Evolutionary conservation across 805 yeast genomes (phyloP).

Genomic region (Wickerhamomyces kurtzmanii): DNA sequence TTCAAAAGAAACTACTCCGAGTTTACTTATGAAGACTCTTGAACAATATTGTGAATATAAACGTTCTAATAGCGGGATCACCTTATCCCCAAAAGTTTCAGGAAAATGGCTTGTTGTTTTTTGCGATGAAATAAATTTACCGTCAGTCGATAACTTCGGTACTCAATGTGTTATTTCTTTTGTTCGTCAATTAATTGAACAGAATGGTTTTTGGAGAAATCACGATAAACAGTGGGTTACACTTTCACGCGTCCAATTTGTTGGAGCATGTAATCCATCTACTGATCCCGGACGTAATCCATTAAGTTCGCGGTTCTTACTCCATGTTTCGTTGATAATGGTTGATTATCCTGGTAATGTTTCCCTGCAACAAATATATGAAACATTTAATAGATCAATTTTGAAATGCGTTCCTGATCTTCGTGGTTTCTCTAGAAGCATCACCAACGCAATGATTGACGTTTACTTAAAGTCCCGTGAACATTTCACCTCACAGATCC

Average conservation of each 20-base stretch:
- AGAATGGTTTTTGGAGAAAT: slow-evolving; percentile 68
- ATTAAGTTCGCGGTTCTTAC: slow-evolving; percentile 49
- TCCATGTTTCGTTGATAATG: slow-evolving; percentile 57
- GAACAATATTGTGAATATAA: slow-evolving; percentile 66
- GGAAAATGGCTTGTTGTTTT: slow-evolving; percentile 75
- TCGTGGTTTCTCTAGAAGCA: slow-evolving; percentile 36
- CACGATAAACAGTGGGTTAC: slow-evolving; percentile 55
- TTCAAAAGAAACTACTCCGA: slow-evolving; percentile 70
- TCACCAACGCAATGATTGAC: slow-evolving; percentile 59
- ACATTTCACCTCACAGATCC: slow-evolving; percentile 36
- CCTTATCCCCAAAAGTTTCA: slow-evolving; percentile 45
- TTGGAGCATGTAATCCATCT: slow-evolving; percentile 95
- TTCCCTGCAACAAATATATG: slow-evolving; percentile 63
- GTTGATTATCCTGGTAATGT: slow-evolving; percentile 67
- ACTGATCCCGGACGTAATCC: slow-evolving; percentile 64
- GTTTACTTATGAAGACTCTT: slow-evolving; percentile 47
- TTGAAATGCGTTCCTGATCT: slow-evolving; percentile 53
- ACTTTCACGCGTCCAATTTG: slow-evolving; percentile 59
- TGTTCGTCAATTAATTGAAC: slow-evolving; percentile 65
- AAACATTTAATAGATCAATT: slow-evolving; percentile 42
- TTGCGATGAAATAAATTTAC: slow-evolving; percentile 88
- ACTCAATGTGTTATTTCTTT: slow-evolving; percentile 65
- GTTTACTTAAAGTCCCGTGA: slow-evolving; percentile 39
- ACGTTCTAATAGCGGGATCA: slow-evolving; percentile 38
- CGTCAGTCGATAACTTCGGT: slow-evolving; percentile 60